phyloP scores from a whole-genome alignment of 2,329 filamentous ascomycete genomes.

The Aspergillus puulaauensis region DNA sequence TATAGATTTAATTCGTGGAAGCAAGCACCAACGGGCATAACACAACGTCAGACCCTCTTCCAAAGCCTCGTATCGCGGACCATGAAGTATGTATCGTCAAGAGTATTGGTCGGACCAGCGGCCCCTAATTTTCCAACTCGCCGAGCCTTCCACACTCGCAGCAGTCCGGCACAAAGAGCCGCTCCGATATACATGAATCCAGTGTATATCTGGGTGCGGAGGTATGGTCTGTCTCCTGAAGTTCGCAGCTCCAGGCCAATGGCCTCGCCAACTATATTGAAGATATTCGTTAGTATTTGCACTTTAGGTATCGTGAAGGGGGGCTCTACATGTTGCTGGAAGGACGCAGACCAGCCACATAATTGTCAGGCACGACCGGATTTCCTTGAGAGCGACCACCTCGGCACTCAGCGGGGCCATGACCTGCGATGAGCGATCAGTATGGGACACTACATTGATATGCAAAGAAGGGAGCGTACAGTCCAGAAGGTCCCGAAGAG shows the following conservation, averaged over 20 bases:
- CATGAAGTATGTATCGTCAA: background rate
- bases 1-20: too few species aligned
- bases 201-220: constrained; percentile 47
- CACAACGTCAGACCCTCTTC: background rate
- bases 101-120: too few species aligned
- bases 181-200: constrained; percentile 57
- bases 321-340: background rate
- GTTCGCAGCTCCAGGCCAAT: background rate
- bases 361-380: background rate
- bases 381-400: background rate
- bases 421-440: background rate
- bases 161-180: constrained; percentile 34
- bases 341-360: background rate
- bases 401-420: background rate
- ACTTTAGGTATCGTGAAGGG: background rate
- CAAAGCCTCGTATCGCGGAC: background rate
- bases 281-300: background rate
- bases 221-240: constrained; percentile 16
- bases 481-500: background rate
- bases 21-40: fast-evolving
- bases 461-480: background rate
- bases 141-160: background rate
- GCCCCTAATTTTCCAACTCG: background rate
- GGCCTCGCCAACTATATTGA: background rate
- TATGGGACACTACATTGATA: background rate